Evolutionary conservation across 2,329 filamentous ascomycete species (phyloP), one percentile per base, ranked within the genome.

Genomic region (Stromatinia cepivora): DNA sequence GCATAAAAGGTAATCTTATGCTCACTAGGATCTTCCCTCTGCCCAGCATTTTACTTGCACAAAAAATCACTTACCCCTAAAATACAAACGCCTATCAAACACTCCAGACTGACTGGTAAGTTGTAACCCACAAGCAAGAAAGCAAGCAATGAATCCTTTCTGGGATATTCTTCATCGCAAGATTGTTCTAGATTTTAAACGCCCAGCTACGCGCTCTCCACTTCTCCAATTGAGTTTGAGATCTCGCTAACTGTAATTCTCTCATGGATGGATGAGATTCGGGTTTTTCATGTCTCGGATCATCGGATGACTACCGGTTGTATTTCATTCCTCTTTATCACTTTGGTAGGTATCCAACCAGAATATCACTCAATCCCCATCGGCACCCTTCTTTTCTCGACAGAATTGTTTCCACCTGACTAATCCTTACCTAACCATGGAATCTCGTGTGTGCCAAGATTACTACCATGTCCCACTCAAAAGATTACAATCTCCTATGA

Each of bases 191-290:
- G 58, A 61, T 50, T 62, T 62, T 50, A 62, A 36, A 62, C 59
- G 45, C 59, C 20, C 59, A 62, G 59, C 28, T 62, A 50, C 59
- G 59, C 59, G 59, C 59, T 62, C 58, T 62, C 58, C 58, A 62
- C 42, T 25, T 25, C 45, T 48, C 42, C 45, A 48, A 62, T 50
- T 62, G 58, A 34, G 28, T 34, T 48, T 31, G 34, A 46, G 53
- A 56, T n/a, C 34, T 62, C 4, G 28, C 11, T 45, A 62, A 58
- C 25, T 48, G 31, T 20, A 7, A 20, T 5, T 13, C 22, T 36
- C 10, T 20, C 31, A 56, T 22, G 53, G 31, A 53, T 17, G 52
- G 52, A 56, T 31, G 34, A 15, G 34, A 39, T 39, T 39, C 36
- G 36, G 10, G 2, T 20, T 11, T 48, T 48, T 61, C 42, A 15